Evolutionary conservation across 139 green algal genomes (phyloP).

Genomic region (Coelastrella sp.): DNA sequence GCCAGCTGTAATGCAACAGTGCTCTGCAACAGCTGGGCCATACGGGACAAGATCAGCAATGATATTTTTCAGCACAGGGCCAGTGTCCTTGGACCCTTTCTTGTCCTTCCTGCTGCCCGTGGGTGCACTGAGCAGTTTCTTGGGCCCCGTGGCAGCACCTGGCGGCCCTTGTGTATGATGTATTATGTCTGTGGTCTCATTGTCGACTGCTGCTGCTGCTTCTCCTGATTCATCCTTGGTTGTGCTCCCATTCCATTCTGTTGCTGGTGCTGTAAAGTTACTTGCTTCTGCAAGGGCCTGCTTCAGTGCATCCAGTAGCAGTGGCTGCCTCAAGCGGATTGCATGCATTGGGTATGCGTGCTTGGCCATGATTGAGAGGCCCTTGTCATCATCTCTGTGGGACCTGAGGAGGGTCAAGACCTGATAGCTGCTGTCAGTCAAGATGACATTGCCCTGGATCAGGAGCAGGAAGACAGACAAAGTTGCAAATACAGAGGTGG

Average conservation of each 20-base stretch:
- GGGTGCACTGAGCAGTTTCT: not conserved
- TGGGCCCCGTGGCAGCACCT: not conserved
- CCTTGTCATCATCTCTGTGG: constrained; percentile 92
- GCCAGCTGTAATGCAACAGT: constrained; percentile 78
- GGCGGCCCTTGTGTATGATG: not conserved
- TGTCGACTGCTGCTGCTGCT: constrained; percentile 3
- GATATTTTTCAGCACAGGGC: constrained; percentile 44
- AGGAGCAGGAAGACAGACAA: constrained; percentile 25
- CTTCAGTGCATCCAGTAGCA: constrained; percentile 1
- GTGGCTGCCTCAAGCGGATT: constrained; percentile 54
- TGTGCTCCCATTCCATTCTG: not conserved
- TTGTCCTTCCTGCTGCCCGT: constrained; percentile 23
- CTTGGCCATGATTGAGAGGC: constrained; percentile 77
- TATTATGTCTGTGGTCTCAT: not conserved
- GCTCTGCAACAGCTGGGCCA: constrained; percentile 85
- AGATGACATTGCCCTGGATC: constrained; percentile 93
- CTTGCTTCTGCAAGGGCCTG: constrained; percentile 24
- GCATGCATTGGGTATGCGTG: constrained; percentile 74
- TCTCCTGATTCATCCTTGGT: constrained; percentile 3
- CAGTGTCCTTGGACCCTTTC: not conserved
- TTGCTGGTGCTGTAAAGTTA: not conserved
- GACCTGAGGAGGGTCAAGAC: constrained; percentile 95
- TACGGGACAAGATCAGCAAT: constrained; percentile 73
- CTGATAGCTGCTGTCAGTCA: constrained; percentile 91
- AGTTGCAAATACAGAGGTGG: not conserved